These are phyloP conservation scores for Sisymbrium irio DNA, from an alignment of 345 rosid genomes.

Conservation along the genomic window DNA sequence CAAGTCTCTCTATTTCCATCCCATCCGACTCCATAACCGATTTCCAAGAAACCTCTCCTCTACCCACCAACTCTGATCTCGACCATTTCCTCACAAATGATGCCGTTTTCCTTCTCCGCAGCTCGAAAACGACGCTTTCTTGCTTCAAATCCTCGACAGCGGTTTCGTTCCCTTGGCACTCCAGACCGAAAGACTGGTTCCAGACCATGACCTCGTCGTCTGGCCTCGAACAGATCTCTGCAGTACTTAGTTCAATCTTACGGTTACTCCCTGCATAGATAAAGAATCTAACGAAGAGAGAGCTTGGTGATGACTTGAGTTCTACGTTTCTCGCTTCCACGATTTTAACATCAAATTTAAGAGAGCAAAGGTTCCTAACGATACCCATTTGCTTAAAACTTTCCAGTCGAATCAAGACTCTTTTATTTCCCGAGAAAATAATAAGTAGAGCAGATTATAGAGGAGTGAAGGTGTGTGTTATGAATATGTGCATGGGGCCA, in stretches of 20 bases:
- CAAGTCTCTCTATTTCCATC: conserved; percentile 26
- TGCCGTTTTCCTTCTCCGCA: conserved; percentile 44
- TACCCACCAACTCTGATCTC: conserved; percentile 53
- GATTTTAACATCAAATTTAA: conserved; percentile 52
- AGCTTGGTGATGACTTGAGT: conserved; percentile 28
- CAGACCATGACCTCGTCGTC: conserved; percentile 29
- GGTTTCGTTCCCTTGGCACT: conserved; percentile 55
- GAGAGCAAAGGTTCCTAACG: conserved; percentile 26
- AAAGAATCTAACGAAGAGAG: conserved; percentile 62
- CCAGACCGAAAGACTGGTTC: conserved; percentile 59
- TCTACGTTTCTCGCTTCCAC: conserved; percentile 62
- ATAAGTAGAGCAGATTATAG: background rate
- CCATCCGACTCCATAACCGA: conserved; percentile 25
- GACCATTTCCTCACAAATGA: conserved; percentile 38
- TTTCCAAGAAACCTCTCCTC: conserved; percentile 44
- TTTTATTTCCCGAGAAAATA: background rate
- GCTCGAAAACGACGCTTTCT: conserved; percentile 56
- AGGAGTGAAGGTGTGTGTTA: background rate
- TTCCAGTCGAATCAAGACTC: background rate
- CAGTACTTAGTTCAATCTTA: conserved; percentile 48
- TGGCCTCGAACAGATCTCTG: conserved; percentile 40
- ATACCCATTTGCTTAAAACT: conserved; percentile 31
- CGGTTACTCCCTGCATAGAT: conserved; percentile 53
- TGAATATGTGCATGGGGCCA: conserved; percentile 32
- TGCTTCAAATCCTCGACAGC: conserved; percentile 45